These are phyloP conservation scores for Colletotrichum sp. DNA, from an alignment of 2,329 filamentous ascomycete genomes.

Conservation along the genomic window DNA sequence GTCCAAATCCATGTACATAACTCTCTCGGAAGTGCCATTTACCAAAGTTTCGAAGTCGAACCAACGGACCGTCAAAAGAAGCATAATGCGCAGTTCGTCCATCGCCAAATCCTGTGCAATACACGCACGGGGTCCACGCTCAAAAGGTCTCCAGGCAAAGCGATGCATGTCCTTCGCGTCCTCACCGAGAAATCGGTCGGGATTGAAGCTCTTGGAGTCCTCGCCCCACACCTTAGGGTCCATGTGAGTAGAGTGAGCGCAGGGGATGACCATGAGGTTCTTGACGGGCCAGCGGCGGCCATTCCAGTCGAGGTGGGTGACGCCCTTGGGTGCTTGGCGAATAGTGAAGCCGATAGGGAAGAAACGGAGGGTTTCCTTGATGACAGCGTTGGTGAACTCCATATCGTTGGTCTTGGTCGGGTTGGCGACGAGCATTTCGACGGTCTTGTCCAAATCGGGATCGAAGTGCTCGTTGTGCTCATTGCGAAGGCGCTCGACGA, in stretches of 20 bases:
- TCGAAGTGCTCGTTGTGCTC: slow-evolving; percentile 31
- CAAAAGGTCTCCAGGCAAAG: slow-evolving; percentile 33
- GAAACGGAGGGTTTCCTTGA: slow-evolving; percentile 59
- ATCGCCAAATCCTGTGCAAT: slow-evolving; percentile 39
- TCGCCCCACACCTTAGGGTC: slow-evolving; percentile 38
- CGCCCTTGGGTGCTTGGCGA: slow-evolving; percentile 33
- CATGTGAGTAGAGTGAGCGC: slow-evolving; percentile 31
- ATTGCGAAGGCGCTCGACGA: slow-evolving; percentile 22
- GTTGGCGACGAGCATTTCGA: slow-evolving; percentile 42
- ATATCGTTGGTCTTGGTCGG: slow-evolving; percentile 53
- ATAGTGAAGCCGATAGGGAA: slow-evolving; percentile 53
- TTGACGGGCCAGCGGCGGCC: slow-evolving; percentile 42
- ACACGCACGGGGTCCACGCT: slow-evolving; percentile 38
- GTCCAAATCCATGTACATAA: slow-evolving; percentile 28
- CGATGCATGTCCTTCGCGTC: slow-evolving; percentile 16
- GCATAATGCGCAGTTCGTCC: slow-evolving; percentile 32
- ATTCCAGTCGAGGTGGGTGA: slow-evolving; percentile 41
- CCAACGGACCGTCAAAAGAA: slow-evolving; percentile 24
- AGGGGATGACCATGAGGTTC: slow-evolving; percentile 28
- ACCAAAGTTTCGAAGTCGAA: slow-evolving; percentile 30
- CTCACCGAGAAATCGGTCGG: slow-evolving; percentile 41
- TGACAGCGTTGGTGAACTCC: slow-evolving; percentile 55
- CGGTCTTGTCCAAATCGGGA: slow-evolving; percentile 32
- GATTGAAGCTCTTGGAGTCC: slow-evolving; percentile 40
- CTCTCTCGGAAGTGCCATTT: slow-evolving; percentile 21